These are phyloP conservation scores for Chrysoporthe cubensis DNA, from an alignment of 2,329 filamentous ascomycete genomes.

Conservation along the genomic window DNA sequence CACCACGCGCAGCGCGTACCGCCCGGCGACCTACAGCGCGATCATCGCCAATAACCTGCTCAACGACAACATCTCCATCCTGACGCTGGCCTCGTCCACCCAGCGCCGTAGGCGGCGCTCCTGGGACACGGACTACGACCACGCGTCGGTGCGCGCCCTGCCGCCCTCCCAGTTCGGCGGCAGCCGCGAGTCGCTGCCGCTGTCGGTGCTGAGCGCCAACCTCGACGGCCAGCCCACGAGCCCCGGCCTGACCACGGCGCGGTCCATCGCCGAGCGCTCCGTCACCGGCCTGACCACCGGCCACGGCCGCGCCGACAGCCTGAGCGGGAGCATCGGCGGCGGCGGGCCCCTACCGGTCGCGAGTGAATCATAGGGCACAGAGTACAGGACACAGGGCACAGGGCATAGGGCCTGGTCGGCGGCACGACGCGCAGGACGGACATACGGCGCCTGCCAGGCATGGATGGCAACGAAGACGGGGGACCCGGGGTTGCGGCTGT, in stretches of 20 bases:
- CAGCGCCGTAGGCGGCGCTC: slow-evolving; percentile 77
- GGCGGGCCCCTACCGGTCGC: slow-evolving; percentile 62
- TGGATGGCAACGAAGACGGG: background rate
- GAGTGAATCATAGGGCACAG: slow-evolving; percentile 41
- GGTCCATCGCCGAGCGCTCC: slow-evolving; percentile 36
- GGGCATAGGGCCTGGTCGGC: no score
- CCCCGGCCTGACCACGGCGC: slow-evolving; percentile 58
- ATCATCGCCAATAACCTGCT: slow-evolving; percentile 82
- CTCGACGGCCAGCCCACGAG: slow-evolving; percentile 55
- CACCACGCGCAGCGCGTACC: slow-evolving; percentile 41
- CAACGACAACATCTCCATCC: slow-evolving; percentile 83
- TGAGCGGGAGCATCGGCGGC: slow-evolving; percentile 73
- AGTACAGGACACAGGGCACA: no score
- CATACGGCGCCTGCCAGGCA: background rate
- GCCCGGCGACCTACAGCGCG: slow-evolving; percentile 74
- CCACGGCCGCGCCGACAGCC: slow-evolving; percentile 80
- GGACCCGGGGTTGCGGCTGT: no score
- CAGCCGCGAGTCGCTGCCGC: slow-evolving; percentile 76
- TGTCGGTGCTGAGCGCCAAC: slow-evolving; percentile 77
- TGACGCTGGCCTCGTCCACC: slow-evolving; percentile 82
- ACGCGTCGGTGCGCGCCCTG: slow-evolving; percentile 79
- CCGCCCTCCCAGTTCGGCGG: slow-evolving; percentile 83
- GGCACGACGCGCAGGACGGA: no score
- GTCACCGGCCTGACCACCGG: slow-evolving; percentile 72
- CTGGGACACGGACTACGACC: slow-evolving; percentile 70